Percentiles rank a stretch among this genome's conserved stretches.
Evolutionary conservation across 371 early-diverging fungal species (phyloP).

Genomic region (Mucor circinelloides): DNA sequence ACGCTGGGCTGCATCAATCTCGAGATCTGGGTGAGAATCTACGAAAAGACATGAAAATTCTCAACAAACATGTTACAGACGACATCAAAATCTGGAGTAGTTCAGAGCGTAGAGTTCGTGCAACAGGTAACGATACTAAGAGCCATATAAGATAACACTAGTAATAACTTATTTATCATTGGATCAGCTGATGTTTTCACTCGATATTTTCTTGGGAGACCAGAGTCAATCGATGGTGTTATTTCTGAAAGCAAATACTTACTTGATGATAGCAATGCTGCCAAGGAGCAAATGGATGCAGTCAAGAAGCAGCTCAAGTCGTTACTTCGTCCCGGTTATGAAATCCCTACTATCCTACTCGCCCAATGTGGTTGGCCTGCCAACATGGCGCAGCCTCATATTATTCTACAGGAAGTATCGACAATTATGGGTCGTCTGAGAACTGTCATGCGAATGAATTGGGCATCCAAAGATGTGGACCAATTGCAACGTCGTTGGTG

Average conservation of each 20-base stretch:
- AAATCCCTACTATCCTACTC: constrained; percentile 45
- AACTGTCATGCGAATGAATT: constrained; percentile 80
- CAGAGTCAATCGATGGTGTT: constrained; percentile 58
- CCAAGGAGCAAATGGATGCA: constrained; percentile 90
- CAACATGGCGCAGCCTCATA: constrained; percentile 63
- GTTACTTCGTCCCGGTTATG: constrained; percentile 57
- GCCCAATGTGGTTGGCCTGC: constrained; percentile 57
- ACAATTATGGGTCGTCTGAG: constrained; percentile 69
- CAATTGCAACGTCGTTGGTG: constrained; percentile 76
- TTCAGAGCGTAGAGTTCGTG: constrained; percentile 88
- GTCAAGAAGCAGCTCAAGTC: constrained; percentile 76
- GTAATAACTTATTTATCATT: not conserved
- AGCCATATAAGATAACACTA: not conserved
- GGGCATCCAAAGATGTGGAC: constrained; percentile 58
- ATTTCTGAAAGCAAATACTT: constrained; percentile 84
- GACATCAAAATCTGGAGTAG: constrained; percentile 87
- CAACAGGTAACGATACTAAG: constrained; percentile 58
- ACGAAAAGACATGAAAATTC: constrained; percentile 86
- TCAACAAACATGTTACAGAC: constrained; percentile 82
- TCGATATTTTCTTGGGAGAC: constrained; percentile 71
- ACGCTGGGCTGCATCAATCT: constrained; percentile 90
- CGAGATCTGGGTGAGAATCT: constrained; percentile 91
- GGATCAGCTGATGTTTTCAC: constrained; percentile 72
- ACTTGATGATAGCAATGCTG: constrained; percentile 93
- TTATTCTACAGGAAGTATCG: constrained; percentile 72